Percentiles rank a stretch among this genome's conserved stretches.
These are phyloP conservation scores for Astragalus membranaceus DNA, from an alignment of 306 rosid genomes.

Conservation along the genomic window DNA sequence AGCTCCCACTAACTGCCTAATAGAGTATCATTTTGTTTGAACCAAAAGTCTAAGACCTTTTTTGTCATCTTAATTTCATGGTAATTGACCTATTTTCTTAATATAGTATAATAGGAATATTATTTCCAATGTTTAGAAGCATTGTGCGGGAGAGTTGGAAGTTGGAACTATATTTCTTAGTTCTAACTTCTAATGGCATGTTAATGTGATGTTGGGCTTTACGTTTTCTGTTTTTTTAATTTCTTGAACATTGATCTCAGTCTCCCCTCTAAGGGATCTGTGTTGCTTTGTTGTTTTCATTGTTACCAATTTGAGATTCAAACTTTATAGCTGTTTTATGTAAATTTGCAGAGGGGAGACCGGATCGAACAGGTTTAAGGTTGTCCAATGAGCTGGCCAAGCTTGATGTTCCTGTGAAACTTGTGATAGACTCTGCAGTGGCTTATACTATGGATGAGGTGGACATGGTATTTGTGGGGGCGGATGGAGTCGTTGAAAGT, in stretches of 20 bases:
- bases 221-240: background rate
- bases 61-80: background rate
- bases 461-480: constrained; percentile 94
- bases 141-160: background rate
- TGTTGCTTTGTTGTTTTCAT: background rate
- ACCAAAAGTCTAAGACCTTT: background rate
- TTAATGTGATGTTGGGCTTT: background rate
- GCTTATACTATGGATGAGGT: constrained; percentile 97
- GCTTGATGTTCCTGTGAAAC: constrained; percentile 85
- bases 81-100: background rate
- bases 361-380: constrained; percentile 76
- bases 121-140: background rate
- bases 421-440: constrained; percentile 90
- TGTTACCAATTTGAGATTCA: background rate
- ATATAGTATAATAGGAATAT: background rate
- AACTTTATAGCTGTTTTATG: background rate
- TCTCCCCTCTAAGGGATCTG: background rate
- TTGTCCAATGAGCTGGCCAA: constrained; percentile 75
- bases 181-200: background rate
- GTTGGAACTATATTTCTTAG: background rate
- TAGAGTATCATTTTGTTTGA: background rate
- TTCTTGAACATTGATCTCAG: background rate
- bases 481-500: constrained; percentile 95
- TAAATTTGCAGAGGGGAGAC: constrained; percentile 83
- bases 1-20: background rate